Evolutionary conservation across 2,329 filamentous ascomycete genomes (phyloP), one percentile per base, ranked within the genome.

Genomic region (Hypoxylon sp.): DNA sequence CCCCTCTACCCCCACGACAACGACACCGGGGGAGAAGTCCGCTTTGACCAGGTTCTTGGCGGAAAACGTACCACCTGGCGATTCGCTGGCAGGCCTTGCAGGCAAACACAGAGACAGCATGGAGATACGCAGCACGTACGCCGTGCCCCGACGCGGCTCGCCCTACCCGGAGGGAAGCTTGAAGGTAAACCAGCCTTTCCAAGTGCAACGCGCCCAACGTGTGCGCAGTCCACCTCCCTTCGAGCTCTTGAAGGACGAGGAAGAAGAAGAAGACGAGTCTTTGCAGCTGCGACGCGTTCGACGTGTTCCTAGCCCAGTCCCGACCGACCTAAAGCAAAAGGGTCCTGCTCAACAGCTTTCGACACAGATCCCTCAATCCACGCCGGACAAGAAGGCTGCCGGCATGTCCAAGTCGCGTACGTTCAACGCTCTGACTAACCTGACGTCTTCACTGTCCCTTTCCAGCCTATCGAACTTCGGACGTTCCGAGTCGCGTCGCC

Each of bases 401-500:
- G 71, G 64, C 0, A 79, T 86, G 0, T 81, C 84, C 6, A 85
- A 79, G 63, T 85, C 84, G 5, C 79, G 79, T 27, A 85, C 85
- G 1, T 76, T 85, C 70, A 81, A 72, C 25, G 81, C 83, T 1
- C 72, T 87, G 10, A 82, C 82, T 6, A 84, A 81, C 10, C 68
- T 87, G 40, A 84, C 82, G 5, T 78, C 80, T 2, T 83, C 84
- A 0, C 78, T 85, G 1, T 85, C 84, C 0, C 79, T 81, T 13
- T 64, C 68, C 51, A 79, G 71, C 20, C 68, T 73, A 33, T 67
- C 68, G 31, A 77, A 53, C 73, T 86, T 58, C 74, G 72, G 58
- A 74, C 76, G 4, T 77, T 83, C 5, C 81, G 85, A 74, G 78
- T 85, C n/a, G 79, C 84, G 22, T 76, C 82, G 20, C 86, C 88